These are phyloP conservation scores for Lycium barbarum DNA, from an alignment of 257 asterid genomes.

Conservation along the genomic window DNA sequence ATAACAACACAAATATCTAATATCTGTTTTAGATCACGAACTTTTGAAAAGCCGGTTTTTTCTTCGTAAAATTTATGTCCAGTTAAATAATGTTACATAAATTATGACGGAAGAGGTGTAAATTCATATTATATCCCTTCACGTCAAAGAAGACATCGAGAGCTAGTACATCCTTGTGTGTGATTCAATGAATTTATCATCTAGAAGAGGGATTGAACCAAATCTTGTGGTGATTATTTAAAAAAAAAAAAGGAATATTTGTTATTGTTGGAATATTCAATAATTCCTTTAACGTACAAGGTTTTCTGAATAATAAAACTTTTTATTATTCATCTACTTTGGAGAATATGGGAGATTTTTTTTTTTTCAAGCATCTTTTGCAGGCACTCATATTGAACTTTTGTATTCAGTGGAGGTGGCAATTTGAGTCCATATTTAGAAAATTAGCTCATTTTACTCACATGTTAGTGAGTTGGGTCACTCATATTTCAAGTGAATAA, in stretches of 20 bases:
- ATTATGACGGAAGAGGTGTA: neutral
- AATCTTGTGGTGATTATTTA: neutral
- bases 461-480: too few relatives aligned
- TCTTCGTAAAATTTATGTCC: too few relatives aligned
- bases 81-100: neutral
- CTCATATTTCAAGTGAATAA: too few relatives aligned
- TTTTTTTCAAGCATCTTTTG: neutral
- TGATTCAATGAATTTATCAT: neutral
- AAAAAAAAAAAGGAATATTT: too few relatives aligned
- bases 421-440: too few relatives aligned
- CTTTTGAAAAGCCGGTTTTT: neutral
- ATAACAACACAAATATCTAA: neutral
- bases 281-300: neutral
- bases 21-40: neutral
- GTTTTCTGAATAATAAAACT: neutral
- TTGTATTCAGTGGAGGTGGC: too few relatives aligned
- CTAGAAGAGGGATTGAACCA: neutral
- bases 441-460: too few relatives aligned
- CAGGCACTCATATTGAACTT: neutral
- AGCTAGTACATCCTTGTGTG: too few relatives aligned
- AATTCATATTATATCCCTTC: neutral
- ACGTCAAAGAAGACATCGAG: neutral
- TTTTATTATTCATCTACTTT: neutral
- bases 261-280: neutral
- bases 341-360: neutral